Evolutionary conservation across 176 grass and related monocot species (phyloP).

Genomic region (Ensete glaucum): DNA sequence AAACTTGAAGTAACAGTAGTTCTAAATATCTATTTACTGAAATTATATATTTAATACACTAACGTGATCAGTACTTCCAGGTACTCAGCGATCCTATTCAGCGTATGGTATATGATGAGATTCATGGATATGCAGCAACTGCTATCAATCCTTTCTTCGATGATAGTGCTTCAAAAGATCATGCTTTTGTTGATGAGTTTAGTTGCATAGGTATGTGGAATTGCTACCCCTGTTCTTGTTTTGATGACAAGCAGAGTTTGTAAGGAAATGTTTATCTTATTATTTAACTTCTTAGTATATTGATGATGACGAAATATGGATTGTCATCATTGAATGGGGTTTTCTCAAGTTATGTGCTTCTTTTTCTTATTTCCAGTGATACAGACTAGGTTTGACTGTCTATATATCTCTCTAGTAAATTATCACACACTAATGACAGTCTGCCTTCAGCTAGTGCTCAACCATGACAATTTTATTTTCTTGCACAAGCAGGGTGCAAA

Average conservation of each 20-base stretch:
- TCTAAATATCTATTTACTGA: neutral
- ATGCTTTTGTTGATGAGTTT: slow-evolving; percentile 88
- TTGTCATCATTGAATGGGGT: too few species aligned
- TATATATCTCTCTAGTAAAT: neutral
- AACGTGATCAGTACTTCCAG: slow-evolving; percentile 39
- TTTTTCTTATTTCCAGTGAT: slow-evolving; percentile 3
- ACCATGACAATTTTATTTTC: neutral
- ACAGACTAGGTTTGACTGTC: neutral
- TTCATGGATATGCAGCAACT: slow-evolving; percentile 64
- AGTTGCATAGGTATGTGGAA: slow-evolving; percentile 61
- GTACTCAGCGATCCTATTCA: slow-evolving; percentile 82
- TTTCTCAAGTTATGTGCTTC: neutral
- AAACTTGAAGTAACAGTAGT: neutral
- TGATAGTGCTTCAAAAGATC: slow-evolving; percentile 60
- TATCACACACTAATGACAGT: neutral
- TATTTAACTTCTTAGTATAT: too few species aligned
- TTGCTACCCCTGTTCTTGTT: neutral
- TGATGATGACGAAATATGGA: too few species aligned
- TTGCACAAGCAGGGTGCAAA: slow-evolving; percentile 57
- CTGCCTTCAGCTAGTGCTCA: neutral
- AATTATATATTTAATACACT: slow-evolving; percentile 25
- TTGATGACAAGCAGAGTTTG: neutral
- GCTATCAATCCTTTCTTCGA: slow-evolving; percentile 85
- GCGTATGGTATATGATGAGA: slow-evolving; percentile 71
- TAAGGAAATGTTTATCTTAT: neutral